Base-by-base conservation (phyloP, 768 basidiomycete genomes). In the Mrakia frigida region DNA sequence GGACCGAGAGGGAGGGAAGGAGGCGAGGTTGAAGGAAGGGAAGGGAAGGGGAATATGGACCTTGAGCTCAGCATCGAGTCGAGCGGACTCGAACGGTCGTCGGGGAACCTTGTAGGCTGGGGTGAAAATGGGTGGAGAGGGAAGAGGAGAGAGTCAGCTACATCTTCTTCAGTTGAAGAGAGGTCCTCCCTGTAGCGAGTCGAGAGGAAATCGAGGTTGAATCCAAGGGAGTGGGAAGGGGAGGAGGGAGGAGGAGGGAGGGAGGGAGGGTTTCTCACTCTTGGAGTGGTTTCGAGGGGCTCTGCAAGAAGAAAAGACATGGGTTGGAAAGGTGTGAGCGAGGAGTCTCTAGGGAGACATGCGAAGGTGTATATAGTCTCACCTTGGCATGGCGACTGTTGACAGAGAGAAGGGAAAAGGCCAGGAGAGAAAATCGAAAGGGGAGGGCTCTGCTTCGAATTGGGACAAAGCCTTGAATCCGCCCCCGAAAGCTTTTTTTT, bases 31-130 rank as follows among this genome's bases (percentile, higher is more conserved):
- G 43, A 35, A 68, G 76, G 31, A n/a, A 21, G 25, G 65, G 37
- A 46, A 21, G 70, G 46, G 74, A 41, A 52, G 37, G 70, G 56
- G 37, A 59, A 33, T n/a, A 82, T 83, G 77, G 82, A 94, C 94
- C 92, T 98, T 98, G 85, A 99, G 89, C 89, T 99, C 97, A 81
- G 92, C 91, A 87, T 99, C 97, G 87, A 98, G 94, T 86, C 96
- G 94, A 84, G 95, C 93, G 77, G 94, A 93, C 87, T 91, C 93
- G 86, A 90, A 98, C 84, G 96, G 90, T 84, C 96, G 90, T 88
- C 90, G 93, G 83, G 96, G 96, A 89, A 97, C 95, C 89, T 98
- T 97, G 88, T 96, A 97, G 86, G 93, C 93, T 77, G 61, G 14
- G 4, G 56, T 25, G 18, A 56, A 23, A 53, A 39, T 7, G 53